phyloP scores from a whole-genome alignment of 2,329 filamentous ascomycete species.

The Alternaria viburni region DNA sequence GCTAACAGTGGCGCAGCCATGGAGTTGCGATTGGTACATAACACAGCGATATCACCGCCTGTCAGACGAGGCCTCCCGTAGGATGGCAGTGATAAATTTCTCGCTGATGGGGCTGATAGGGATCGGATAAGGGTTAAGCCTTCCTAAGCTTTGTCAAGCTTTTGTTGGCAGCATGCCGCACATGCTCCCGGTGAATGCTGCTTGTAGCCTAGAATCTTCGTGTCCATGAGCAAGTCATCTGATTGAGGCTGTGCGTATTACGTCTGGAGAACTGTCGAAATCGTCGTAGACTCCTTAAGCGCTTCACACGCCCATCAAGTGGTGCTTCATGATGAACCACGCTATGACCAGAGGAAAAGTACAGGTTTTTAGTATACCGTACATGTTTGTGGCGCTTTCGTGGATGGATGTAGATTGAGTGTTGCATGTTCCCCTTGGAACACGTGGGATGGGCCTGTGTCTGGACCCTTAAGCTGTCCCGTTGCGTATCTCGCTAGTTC shows the following conservation, averaged over 20 bases:
- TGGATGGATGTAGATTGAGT: background rate
- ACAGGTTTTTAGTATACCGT: background rate
- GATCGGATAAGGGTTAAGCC: background rate
- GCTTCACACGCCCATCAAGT: background rate
- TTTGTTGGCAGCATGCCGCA: background rate
- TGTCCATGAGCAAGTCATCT: background rate
- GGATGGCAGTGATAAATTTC: background rate
- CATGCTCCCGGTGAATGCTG: background rate
- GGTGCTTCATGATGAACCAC: background rate
- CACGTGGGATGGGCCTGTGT: background rate
- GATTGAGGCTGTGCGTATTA: background rate
- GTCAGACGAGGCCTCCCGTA: background rate
- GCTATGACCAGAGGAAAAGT: background rate
- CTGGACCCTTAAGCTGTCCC: background rate
- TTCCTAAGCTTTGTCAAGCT: background rate
- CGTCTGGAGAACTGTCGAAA: rapidly evolving
- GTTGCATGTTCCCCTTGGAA: background rate
- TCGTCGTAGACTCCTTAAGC: background rate
- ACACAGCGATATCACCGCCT: background rate
- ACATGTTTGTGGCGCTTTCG: background rate
- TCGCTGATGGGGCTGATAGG: background rate
- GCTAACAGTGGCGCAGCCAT: background rate
- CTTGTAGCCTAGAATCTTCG: background rate
- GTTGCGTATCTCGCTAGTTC: background rate
- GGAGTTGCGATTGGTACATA: conserved; percentile 6